Evolutionary conservation across 495 filamentous ascomycete genomes (phyloP).

Genomic region (Aspergillus homomorphus): DNA sequence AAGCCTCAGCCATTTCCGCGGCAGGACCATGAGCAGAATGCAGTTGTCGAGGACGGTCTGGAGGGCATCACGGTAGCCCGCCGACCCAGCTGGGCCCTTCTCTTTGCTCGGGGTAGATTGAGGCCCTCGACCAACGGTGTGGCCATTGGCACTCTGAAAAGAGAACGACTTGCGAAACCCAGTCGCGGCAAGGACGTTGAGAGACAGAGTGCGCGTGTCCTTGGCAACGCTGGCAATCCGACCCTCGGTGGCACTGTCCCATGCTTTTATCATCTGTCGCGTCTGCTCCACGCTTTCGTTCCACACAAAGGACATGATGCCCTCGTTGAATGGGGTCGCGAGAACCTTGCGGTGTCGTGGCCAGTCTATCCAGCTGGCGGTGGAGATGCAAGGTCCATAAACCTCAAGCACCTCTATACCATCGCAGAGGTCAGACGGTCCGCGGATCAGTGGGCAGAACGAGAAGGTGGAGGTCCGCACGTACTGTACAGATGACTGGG

Average conservation of each 20-base stretch:
- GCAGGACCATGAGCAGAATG: slow-evolving; percentile 4
- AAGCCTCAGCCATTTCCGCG: background rate
- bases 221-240: background rate
- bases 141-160: background rate
- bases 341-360: slow-evolving; percentile 6
- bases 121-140: background rate
- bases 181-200: slow-evolving; percentile 9
- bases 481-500: background rate
- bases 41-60: slow-evolving; percentile 1
- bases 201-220: slow-evolving; percentile 4
- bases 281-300: slow-evolving; percentile 7
- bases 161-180: slow-evolving; percentile 2
- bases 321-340: slow-evolving; percentile 7
- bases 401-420: background rate
- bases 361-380: slow-evolving; percentile 2
- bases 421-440: background rate
- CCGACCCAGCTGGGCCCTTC: background rate
- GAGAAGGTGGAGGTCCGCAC: background rate
- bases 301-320: slow-evolving; percentile 2
- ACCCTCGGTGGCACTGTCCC: background rate
- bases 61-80: slow-evolving; percentile 1
- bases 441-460: background rate
- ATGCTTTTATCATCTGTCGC: background rate
- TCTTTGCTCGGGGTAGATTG: too few relatives aligned
- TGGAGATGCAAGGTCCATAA: slow-evolving; percentile 5